Conservation (phyloP, 129 eudicot species). For the Escallonia herrerae region DNA sequence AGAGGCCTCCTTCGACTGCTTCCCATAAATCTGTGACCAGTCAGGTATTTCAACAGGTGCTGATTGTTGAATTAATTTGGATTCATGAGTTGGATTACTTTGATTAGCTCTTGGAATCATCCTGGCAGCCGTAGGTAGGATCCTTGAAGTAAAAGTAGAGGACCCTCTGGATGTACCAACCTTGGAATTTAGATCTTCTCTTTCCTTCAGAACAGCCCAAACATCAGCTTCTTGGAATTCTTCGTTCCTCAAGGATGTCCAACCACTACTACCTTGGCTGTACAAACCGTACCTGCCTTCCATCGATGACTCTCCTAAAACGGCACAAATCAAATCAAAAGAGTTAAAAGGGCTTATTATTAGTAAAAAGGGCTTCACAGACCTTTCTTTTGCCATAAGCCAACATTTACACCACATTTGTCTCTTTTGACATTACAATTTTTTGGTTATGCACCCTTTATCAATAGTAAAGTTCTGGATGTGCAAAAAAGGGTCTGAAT, state of each 20-base stretch:
- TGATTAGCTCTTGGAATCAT: constrained; percentile 48
- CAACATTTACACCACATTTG: too few species aligned
- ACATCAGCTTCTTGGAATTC: constrained; percentile 73
- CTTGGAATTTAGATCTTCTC: constrained; percentile 20
- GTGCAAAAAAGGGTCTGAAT: not conserved
- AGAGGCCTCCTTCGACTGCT: constrained; percentile 26
- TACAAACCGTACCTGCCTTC: constrained; percentile 42
- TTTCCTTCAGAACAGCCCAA: constrained; percentile 46
- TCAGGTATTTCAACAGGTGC: constrained; percentile 80
- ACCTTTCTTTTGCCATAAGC: too few species aligned
- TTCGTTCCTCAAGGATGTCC: constrained; percentile 52
- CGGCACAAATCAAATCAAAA: not conserved
- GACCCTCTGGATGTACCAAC: constrained; percentile 8
- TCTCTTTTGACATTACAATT: too few species aligned
- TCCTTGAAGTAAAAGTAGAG: constrained; percentile 26
- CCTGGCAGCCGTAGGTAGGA: constrained; percentile 42
- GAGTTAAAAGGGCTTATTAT: too few species aligned
- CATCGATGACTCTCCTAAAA: constrained; percentile 23
- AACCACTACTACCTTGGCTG: constrained; percentile 48
- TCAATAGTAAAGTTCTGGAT: too few species aligned
- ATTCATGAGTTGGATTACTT: constrained; percentile 19
- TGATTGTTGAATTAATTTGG: constrained; percentile 42
- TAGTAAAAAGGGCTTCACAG: too few species aligned
- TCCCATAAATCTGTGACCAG: constrained; percentile 81
- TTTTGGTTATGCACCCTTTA: too few species aligned